Evolutionary conservation across 768 basidiomycete species (phyloP), one percentile per base, ranked within the genome.

Genomic region (Rhizopogon roseolus): DNA sequence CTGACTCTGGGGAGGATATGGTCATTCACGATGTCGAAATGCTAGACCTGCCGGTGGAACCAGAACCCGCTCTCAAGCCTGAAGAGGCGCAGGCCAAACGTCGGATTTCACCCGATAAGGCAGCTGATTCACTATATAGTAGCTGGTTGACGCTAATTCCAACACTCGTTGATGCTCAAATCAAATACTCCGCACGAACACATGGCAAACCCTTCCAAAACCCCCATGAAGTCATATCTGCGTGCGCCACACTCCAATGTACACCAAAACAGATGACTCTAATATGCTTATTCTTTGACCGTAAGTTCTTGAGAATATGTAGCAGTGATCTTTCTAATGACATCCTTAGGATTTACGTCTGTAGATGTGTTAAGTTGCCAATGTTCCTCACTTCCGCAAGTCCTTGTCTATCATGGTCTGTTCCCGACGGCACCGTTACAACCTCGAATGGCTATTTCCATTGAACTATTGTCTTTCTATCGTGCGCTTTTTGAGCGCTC

Each of bases 401-500:
- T 62, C 1, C 69, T 74, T 2, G 55, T 74, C 4, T 29, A 52
- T 6, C 50, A 66, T 45, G 67, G 73, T 2, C 51, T 73, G 2
- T 76, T 74, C 43, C 73, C 72, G 1, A 67, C 25, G 6, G 64
- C 39, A 56, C 73, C 34, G 0, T 49, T 54, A 5, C 57, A 60
- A 29, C 60, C 66, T 1, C 45, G 46, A 1, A 54, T 62, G 41
- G 58, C 56, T 0, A 53, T 66, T 11, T 66, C 64, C 0, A 56
- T 73, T 2, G 62, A 70, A 5, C 56, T 74, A 0, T 53, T 74
- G 0, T 55, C 67, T 1, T 72, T 74, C 49, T 73, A 72, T 50
- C 52, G 41, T 0, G 61, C 66, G 1, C 54, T 74, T 1, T 76
- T 75, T 40, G 66, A 74, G 51, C 56, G 62, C 0, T 72, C 73